Conservation (phyloP, 2,329 filamentous ascomycete species). For the Calonectria pseudoturangicola region DNA sequence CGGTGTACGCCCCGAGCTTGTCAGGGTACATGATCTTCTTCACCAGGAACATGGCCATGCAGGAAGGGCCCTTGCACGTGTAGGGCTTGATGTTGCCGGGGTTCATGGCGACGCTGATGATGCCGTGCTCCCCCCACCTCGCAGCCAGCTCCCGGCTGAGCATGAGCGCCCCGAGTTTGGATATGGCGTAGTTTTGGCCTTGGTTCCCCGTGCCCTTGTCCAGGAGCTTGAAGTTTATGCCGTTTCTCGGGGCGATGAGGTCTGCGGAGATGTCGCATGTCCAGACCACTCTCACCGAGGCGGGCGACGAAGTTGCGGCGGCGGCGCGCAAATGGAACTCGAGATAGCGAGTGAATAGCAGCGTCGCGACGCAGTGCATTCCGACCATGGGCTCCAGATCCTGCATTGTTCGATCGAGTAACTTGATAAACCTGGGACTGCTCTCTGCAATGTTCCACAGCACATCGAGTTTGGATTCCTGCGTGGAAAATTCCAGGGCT, state of each 20-base stretch:
- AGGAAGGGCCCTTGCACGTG: conserved; percentile 45
- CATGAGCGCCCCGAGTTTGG: conserved; percentile 61
- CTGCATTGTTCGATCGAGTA: conserved; percentile 50
- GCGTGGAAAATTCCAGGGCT: conserved; percentile 59
- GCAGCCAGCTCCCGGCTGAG: conserved; percentile 57
- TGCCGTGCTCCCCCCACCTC: conserved; percentile 48
- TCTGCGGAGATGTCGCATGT: conserved; percentile 56
- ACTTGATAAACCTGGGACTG: conserved; percentile 39
- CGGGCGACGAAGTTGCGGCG: conserved; percentile 37
- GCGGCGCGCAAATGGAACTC: conserved; percentile 58
- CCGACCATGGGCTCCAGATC: conserved; percentile 59
- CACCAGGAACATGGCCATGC: conserved; percentile 48
- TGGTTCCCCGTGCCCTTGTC: conserved; percentile 49
- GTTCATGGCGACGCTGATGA: conserved; percentile 58
- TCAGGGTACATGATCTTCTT: conserved; percentile 55
- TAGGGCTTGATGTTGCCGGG: conserved; percentile 60
- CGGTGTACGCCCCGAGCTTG: conserved; percentile 62
- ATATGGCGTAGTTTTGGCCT: conserved; percentile 55
- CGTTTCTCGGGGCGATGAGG: conserved; percentile 49
- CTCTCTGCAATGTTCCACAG: conserved; percentile 63
- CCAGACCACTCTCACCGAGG: conserved; percentile 58
- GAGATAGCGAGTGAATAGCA: conserved; percentile 60
- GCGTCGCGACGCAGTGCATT: conserved; percentile 59
- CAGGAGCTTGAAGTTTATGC: conserved; percentile 53
- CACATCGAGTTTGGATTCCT: conserved; percentile 64